Evolutionary conservation across 768 basidiomycete species (phyloP).

Genomic region (Neoboletus subvelutipes): DNA sequence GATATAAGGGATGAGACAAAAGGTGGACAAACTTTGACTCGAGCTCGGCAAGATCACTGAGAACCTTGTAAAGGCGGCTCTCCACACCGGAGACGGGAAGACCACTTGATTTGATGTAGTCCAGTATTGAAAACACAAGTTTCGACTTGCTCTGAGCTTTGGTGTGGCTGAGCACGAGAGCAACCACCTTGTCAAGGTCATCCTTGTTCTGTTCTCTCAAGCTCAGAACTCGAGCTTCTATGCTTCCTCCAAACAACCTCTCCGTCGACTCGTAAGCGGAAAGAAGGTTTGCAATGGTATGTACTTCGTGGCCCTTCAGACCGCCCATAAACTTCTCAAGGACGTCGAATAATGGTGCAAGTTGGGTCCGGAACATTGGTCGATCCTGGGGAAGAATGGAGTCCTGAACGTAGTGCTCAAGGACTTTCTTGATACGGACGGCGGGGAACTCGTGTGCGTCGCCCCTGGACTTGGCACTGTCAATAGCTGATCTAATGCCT

Average conservation of each 20-base stretch:
- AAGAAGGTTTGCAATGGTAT: conserved; percentile 73
- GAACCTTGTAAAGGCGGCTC: conserved; percentile 67
- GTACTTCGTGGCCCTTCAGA: conserved; percentile 82
- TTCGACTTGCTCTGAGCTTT: conserved; percentile 92
- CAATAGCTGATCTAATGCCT: conserved; percentile 73
- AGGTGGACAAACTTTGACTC: conserved; percentile 72
- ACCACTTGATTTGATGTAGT: conserved; percentile 82
- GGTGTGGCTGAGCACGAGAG: conserved; percentile 90
- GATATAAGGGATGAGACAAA: background rate
- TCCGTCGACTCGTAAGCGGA: conserved; percentile 83
- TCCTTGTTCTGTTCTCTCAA: conserved; percentile 93
- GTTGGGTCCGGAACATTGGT: conserved; percentile 71
- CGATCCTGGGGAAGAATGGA: conserved; percentile 79
- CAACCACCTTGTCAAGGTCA: conserved; percentile 83
- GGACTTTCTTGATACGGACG: conserved; percentile 75
- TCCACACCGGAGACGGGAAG: conserved; percentile 76
- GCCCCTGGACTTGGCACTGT: conserved; percentile 69
- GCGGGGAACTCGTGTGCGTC: conserved; percentile 88
- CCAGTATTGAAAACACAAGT: conserved; percentile 80
- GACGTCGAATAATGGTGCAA: conserved; percentile 68
- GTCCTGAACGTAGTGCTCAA: conserved; percentile 84
- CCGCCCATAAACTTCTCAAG: conserved; percentile 81
- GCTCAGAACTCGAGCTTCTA: conserved; percentile 87
- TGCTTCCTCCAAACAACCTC: conserved; percentile 89
- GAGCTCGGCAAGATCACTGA: conserved; percentile 79